Evolutionary conservation across 345 rosid species (phyloP).

Genomic region (Dipteronia sinensis): DNA sequence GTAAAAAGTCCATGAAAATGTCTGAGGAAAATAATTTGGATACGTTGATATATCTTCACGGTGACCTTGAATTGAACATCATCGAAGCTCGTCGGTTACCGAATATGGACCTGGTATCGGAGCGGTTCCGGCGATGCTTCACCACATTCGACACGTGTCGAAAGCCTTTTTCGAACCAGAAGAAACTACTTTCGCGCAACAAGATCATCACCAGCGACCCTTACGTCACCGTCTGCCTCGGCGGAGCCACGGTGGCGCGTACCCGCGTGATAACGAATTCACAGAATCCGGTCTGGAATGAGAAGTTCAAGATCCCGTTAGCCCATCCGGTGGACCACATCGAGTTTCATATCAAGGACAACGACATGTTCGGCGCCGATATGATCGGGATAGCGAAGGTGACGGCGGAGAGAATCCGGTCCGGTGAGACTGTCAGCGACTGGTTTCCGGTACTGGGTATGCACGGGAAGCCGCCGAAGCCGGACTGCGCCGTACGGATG

Average conservation of each 20-base stretch:
- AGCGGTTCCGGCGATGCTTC: conserved; percentile 60
- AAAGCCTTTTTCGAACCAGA: conserved; percentile 26
- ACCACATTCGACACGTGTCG: conserved; percentile 39
- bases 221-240: conserved; percentile 72
- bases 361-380: conserved; percentile 84
- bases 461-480: conserved; percentile 67
- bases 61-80: conserved; percentile 72
- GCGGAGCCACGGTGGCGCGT: conserved; percentile 81
- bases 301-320: conserved; percentile 62
- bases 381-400: conserved; percentile 62
- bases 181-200: not conserved
- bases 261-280: conserved; percentile 75
- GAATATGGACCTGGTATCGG: conserved; percentile 75
- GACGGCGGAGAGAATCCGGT: conserved; percentile 32
- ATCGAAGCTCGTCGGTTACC: conserved; percentile 76
- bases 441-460: conserved; percentile 68
- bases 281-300: conserved; percentile 68
- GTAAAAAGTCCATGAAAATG: conserved; percentile 30
- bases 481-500: conserved; percentile 57
- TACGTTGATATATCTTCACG: conserved; percentile 51
- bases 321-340: conserved; percentile 67
- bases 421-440: conserved; percentile 52
- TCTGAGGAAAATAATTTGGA: conserved; percentile 26
- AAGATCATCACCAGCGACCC: conserved; percentile 45
- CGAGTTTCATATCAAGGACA: conserved; percentile 78